Base-by-base conservation (phyloP, 345 rosid genomes). In the Euphorbia peplus region DNA sequence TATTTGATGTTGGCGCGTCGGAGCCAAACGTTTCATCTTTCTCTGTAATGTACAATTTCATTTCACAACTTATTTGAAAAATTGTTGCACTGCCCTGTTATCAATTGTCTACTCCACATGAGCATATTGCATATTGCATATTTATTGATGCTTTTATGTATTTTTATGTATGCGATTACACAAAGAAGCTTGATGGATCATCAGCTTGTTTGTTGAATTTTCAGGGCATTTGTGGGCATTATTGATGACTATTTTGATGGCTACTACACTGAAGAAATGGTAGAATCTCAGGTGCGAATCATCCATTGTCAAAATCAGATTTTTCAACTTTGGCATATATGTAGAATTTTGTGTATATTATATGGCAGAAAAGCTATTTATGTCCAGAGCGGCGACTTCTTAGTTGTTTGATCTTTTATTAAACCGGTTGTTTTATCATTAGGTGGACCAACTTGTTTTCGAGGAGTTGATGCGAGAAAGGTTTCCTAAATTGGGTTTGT, bases 391-490 rank as follows among this genome's bases (percentile, higher is more conserved):
- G 22, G 57, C 3, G 12, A 21, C 29, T 26, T 30, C 21, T 53
- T 28, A 4, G 69, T 51, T 28, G 48, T 15, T 53, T 60, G 65
- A 42, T 70, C 28, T 44, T 56, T 25, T 32, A 25, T 25, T 72
- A 66, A 69, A 63, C 3, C 37, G 46, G 41, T 60, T 57, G 30
- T 68, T 53, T 44, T 58, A 8, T 76, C 66, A 21, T 71, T 73
- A 95, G 99, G 99, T 95, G 70, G 99, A 95, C 76, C 97, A 95
- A 78, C 95, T 95, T 73, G 99, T 91, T 70, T 87, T 95, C 69
- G 97, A 91, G 83, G 99, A 95, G 72, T 70, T 95, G 78, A 82
- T 87, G 87, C 86, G 88, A 46, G 99, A 95, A 85, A 89, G 89
- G 78, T 90, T 95, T 75, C 99, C 99, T 26, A 95, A 81, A 81